Base-by-base conservation (phyloP, 2,329 filamentous ascomycete species). In the Aureobasidium uvarum region DNA sequence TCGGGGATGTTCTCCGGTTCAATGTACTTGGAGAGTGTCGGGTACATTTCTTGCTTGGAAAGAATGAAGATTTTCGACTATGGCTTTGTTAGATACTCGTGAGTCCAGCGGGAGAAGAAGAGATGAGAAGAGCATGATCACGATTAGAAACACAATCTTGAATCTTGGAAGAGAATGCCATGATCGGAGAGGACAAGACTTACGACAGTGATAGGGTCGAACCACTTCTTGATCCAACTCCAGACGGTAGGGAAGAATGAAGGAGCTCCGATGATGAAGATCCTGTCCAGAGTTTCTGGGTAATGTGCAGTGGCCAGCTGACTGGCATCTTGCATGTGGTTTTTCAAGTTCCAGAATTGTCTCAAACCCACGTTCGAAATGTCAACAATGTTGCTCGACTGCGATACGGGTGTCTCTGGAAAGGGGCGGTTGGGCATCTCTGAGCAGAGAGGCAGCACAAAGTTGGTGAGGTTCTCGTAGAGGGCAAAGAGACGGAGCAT, bases 221-320 rank as follows among this genome's bases (percentile, higher is more conserved):
- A 96, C 92, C 93, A 96, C 73, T 90, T 89, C 83, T 96, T 96
- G 78, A 96, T 85, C 92, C 92, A 96, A 70, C 90, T 87, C 93
- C 93, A 94, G 67, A 96, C 91, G 2, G 92, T 96, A 58, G 90
- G 89, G 81, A 96, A 96, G 83, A 96, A 96, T 52, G 85, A 80
- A 8, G 94, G 94, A 0, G 94, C 94, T 67, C 93, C 93, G 69
- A 97, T 92, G 72, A 98, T 89, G 74, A 89, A 92, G 76, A 90
- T 90, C 70, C 91, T 85, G 75, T 96, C 94, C 58, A 97, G 80
- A 0, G 93, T 98, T 79, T 98, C 94, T 0, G 94, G 94, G 75
- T 97, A 98, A 78, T 97, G 91, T 5, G 93, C 92, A 3, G 93
- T 97, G 6, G 94, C 94, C 64, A 97, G 82, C 67, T 88, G 86